Base-by-base conservation (phyloP, 2,329 filamentous ascomycete genomes). In the Colletotrichum graminicola region DNA sequence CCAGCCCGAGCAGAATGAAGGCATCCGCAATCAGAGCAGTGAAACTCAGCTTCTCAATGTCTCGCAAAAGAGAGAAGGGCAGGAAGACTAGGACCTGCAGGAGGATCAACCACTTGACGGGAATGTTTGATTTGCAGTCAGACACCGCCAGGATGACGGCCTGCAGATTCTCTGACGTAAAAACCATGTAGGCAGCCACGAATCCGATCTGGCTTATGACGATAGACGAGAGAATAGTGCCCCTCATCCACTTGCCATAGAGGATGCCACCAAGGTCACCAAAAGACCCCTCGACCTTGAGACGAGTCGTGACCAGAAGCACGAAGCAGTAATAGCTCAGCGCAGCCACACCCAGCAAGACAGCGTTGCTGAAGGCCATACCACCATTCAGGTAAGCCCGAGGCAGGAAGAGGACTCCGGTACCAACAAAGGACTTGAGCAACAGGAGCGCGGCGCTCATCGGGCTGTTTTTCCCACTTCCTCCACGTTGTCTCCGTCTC, bases 251-350 rank as follows among this genome's bases (percentile, higher is more conserved):
- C 75, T 91, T 93, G 73, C 96, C 96, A 79, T 96, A 99, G 21
- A 99, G 87, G 57, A 94, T 91, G 60, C 94, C 94, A 64, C 97
- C 96, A 83, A 99, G 97, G 78, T 98, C 96, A 81, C 96, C 96
- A 82, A 98, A 99, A 1, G 96, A 98, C n/a, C 93, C 94, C 60
- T 95, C 92, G 36, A 98, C 89, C 78, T 90, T 92, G 60, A 97
- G 85, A 43, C 96, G 92, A 2, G 94, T 96, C 71, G 92, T 92
- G 73, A 98, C 94, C 41, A 99, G 88, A 18, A 99, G 87, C 52
- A 99, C 94, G 82, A 99, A 99, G 84, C 95, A 98, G 84, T 98
- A 97, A 83, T 97, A 99, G 79, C 95, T 98, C 71, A 99, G 85
- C 2, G 89, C 85, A 8, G 96, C 95, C 21, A 99, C 94, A 49